phyloP scores from a whole-genome alignment of 208 protist genomes.

The Porcisia deanei region DNA sequence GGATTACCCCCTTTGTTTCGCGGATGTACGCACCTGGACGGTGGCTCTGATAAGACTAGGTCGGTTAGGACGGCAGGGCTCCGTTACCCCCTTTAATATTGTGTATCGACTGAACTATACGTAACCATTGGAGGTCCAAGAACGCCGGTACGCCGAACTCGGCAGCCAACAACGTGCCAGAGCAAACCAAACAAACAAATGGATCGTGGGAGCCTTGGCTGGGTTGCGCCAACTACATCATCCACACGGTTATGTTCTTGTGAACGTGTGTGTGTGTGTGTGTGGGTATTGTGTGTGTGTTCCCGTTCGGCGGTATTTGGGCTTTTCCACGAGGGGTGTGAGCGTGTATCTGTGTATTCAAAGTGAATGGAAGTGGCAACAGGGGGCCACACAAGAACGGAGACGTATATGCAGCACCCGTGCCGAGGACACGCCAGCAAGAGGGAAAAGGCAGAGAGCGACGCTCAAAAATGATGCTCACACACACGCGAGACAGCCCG shows the following conservation, averaged over 20 bases:
- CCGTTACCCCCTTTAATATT: not conserved
- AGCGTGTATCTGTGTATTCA: too few relatives aligned
- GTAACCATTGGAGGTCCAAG: not conserved
- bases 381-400: too few relatives aligned
- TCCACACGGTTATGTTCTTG: not conserved
- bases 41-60: not conserved
- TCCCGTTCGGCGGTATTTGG: too few relatives aligned
- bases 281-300: not conserved
- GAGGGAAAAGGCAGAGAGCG: not conserved
- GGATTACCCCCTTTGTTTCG: not conserved
- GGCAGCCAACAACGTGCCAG: not conserved
- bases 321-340: too few relatives aligned
- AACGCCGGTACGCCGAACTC: not conserved
- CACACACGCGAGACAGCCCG: not conserved
- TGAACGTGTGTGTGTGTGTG: not conserved
- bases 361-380: too few relatives aligned
- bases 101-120: not conserved
- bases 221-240: not conserved
- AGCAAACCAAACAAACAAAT: not conserved
- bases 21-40: not conserved
- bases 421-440: not conserved
- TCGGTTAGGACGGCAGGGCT: too few relatives aligned
- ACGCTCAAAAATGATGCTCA: not conserved
- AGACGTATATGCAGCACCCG: not conserved
- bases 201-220: too few relatives aligned